phyloP scores from a whole-genome alignment of 805 yeast genomes.

The Pichia cephalocereana region DNA sequence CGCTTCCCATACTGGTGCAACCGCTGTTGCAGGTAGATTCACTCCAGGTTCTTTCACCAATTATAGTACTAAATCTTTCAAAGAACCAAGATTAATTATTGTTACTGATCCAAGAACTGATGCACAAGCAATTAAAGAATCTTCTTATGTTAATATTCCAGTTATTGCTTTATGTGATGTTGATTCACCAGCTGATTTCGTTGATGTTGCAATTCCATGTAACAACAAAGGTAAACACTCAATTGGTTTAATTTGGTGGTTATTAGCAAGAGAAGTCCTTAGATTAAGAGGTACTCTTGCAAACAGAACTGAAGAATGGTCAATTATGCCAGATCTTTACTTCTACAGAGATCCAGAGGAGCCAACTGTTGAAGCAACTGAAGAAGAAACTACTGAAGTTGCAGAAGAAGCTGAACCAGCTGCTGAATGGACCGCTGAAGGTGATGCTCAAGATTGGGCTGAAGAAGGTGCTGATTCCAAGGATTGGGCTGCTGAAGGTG shows the following conservation, averaged over 20 bases:
- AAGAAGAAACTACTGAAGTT: slow-evolving; percentile 49
- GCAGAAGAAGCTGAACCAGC: slow-evolving; percentile 56
- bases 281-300: slow-evolving; percentile 97
- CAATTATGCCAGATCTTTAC: slow-evolving; percentile 99
- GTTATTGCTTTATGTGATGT: slow-evolving; percentile 98
- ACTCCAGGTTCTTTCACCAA: slow-evolving; percentile 99
- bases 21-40: slow-evolving; percentile 99
- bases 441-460: slow-evolving; percentile 42
- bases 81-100: slow-evolving; percentile 99
- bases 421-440: slow-evolving; percentile 35
- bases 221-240: slow-evolving; percentile 99
- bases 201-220: slow-evolving; percentile 99
- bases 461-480: slow-evolving; percentile 48
- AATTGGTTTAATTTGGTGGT: slow-evolving; percentile 99
- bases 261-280: slow-evolving; percentile 97
- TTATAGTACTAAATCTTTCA: slow-evolving; percentile 99
- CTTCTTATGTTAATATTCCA: slow-evolving; percentile 99
- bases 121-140: slow-evolving; percentile 99
- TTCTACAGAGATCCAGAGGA: slow-evolving; percentile 99
- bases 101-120: slow-evolving; percentile 99
- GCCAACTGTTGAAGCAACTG: slow-evolving; percentile 68
- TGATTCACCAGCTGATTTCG: slow-evolving; percentile 98
- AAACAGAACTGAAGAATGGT: slow-evolving; percentile 95
- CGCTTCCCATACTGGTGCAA: slow-evolving; percentile 99
- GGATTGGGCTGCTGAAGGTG: slow-evolving; percentile 35